These are phyloP conservation scores for slime mould (Dictyostelium discoideum) DNA, from an alignment of 78 protist species.

Conservation along the genomic window dicty_2.7 NC_007088.5:5332501-5333000, in stretches of 20 bases:
- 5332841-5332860: slow-evolving; percentile 32
- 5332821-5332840: slow-evolving; percentile 70
- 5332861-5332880: slow-evolving; percentile 33
- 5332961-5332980: neutral
- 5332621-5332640: slow-evolving; percentile 6
- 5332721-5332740: neutral
- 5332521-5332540: neutral
- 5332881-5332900: neutral
- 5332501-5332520: slow-evolving; percentile 9
- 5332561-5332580: neutral
- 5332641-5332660: neutral
- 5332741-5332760: slow-evolving; percentile 29
- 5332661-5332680: neutral
- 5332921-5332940: slow-evolving; percentile 17
- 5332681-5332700: neutral
- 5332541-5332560: slow-evolving; percentile 19
- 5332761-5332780: slow-evolving; percentile 23
- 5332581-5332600: slow-evolving; percentile 10
- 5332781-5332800: slow-evolving; percentile 38
- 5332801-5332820: slow-evolving; percentile 10
- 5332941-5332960: slow-evolving; percentile 19
- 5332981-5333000: neutral
- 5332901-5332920: slow-evolving; percentile 21
- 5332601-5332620: slow-evolving; percentile 34
- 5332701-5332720: neutral